These are phyloP conservation scores for Exophiala spinifera DNA, from an alignment of 2,329 filamentous ascomycete species.

Conservation along the genomic window DNA sequence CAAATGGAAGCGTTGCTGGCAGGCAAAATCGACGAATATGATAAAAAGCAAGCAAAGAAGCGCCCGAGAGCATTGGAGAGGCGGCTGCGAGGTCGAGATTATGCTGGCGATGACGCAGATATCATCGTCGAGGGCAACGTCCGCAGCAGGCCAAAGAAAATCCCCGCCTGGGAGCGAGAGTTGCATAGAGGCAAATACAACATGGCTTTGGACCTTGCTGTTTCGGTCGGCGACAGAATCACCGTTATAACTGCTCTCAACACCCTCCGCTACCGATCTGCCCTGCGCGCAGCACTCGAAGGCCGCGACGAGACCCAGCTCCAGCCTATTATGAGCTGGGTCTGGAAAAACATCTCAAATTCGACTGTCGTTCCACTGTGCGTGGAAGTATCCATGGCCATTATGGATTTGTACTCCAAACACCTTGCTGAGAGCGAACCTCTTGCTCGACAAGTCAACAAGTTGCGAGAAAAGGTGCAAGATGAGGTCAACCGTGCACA, in stretches of 20 bases:
- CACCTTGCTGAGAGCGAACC: slow-evolving; percentile 71
- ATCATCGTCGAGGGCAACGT: slow-evolving; percentile 81
- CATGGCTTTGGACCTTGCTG: slow-evolving; percentile 73
- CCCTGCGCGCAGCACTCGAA: slow-evolving; percentile 74
- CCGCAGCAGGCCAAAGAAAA: slow-evolving; percentile 59
- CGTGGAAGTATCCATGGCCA: slow-evolving; percentile 75
- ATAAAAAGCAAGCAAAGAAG: slow-evolving; percentile 64
- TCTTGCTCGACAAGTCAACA: slow-evolving; percentile 67
- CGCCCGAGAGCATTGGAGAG: slow-evolving; percentile 60
- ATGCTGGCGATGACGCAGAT: slow-evolving; percentile 78
- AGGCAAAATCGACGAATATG: slow-evolving; percentile 74
- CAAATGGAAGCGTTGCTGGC: slow-evolving; percentile 80
- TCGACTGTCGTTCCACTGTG: slow-evolving; percentile 72
- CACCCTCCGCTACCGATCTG: slow-evolving; percentile 82
- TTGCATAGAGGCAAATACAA: slow-evolving; percentile 75
- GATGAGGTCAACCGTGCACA: slow-evolving; percentile 79
- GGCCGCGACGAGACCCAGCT: slow-evolving; percentile 77
- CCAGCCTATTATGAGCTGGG: slow-evolving; percentile 79
- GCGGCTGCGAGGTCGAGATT: slow-evolving; percentile 67
- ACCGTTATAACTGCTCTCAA: slow-evolving; percentile 74
- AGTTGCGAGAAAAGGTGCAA: slow-evolving; percentile 67
- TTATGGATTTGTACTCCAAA: slow-evolving; percentile 84
- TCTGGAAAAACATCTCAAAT: slow-evolving; percentile 74
- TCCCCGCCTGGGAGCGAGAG: slow-evolving; percentile 75
- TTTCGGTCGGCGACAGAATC: slow-evolving; percentile 59